Percentiles rank a stretch among this genome's conserved stretches.
These are phyloP conservation scores for Myochromella boudieri DNA, from an alignment of 768 basidiomycete genomes.

Conservation along the genomic window DNA sequence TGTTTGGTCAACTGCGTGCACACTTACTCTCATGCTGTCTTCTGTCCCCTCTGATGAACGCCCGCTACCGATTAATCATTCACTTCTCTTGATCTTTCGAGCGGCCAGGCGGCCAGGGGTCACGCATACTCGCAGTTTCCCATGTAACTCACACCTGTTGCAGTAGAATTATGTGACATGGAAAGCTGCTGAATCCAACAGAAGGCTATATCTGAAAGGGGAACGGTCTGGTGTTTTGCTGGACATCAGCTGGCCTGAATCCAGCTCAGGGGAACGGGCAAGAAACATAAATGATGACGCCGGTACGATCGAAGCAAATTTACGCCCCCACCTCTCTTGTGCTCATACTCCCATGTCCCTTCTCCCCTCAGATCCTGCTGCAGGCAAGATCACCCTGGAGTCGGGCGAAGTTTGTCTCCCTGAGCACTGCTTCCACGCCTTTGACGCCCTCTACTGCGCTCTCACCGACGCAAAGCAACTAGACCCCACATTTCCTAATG, in stretches of 20 bases:
- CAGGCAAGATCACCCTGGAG: conserved; percentile 34
- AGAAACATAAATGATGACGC: conserved; percentile 1
- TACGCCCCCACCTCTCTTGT: conserved; percentile 14
- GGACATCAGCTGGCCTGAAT: not conserved
- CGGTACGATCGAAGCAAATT: conserved; percentile 14
- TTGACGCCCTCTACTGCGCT: conserved; percentile 79
- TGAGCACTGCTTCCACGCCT: conserved; percentile 81
- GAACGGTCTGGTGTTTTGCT: not conserved
- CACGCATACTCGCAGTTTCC: too few relatives aligned
- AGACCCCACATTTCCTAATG: conserved; percentile 63
- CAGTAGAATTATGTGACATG: too few relatives aligned
- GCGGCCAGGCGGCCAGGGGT: too few relatives aligned
- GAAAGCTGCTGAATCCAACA: too few relatives aligned
- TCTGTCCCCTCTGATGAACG: too few relatives aligned
- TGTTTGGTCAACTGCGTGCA: too few relatives aligned
- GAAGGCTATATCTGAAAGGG: too few relatives aligned
- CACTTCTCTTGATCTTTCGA: too few relatives aligned
- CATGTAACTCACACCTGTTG: too few relatives aligned
- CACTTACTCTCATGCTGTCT: too few relatives aligned
- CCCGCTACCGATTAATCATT: too few relatives aligned
- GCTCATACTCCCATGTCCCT: conserved; percentile 47
- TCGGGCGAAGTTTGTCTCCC: conserved; percentile 54
- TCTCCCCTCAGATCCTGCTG: conserved; percentile 49
- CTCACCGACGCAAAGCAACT: conserved; percentile 60
- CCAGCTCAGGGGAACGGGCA: not conserved